Evolutionary conservation across 2,329 filamentous ascomycete species (phyloP).

Genomic region (Metarhizium sp.): DNA sequence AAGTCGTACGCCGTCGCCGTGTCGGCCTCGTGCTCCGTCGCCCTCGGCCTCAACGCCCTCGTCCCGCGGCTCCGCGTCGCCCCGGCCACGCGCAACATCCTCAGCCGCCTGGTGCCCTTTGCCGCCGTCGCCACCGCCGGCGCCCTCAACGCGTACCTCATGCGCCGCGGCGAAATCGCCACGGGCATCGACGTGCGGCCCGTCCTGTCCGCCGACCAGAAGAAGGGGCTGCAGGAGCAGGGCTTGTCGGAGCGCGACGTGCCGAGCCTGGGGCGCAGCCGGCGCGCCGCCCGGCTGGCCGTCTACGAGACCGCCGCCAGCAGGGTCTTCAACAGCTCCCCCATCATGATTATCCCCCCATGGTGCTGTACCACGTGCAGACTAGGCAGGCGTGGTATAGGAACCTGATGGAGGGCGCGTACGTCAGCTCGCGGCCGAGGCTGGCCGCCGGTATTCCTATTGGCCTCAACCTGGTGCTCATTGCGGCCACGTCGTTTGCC

Average conservation of each 20-base stretch:
- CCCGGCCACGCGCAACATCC: constrained; percentile 64
- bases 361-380: constrained; percentile 79
- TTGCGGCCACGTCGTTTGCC: constrained; percentile 77
- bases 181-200: constrained; percentile 89
- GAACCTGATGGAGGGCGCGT: constrained; percentile 51
- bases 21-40: constrained; percentile 85
- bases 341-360: constrained; percentile 95
- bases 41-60: constrained; percentile 80
- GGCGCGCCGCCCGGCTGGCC: constrained; percentile 77
- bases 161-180: constrained; percentile 93
- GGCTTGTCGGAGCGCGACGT: constrained; percentile 56
- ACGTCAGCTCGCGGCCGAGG: constrained; percentile 68
- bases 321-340: constrained; percentile 85
- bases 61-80: constrained; percentile 79
- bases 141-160: constrained; percentile 90
- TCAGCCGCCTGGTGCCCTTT: constrained; percentile 87
- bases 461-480: constrained; percentile 79
- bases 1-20: constrained; percentile 91
- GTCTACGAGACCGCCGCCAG: constrained; percentile 89
- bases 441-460: constrained; percentile 46
- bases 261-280: constrained; percentile 72
- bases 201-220: constrained; percentile 62
- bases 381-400: constrained; percentile 29
- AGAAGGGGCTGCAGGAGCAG: constrained; percentile 43
- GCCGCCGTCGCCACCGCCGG: constrained; percentile 89